Base-by-base conservation (phyloP, 257 asterid species). In the Scutellaria minor region DNA sequence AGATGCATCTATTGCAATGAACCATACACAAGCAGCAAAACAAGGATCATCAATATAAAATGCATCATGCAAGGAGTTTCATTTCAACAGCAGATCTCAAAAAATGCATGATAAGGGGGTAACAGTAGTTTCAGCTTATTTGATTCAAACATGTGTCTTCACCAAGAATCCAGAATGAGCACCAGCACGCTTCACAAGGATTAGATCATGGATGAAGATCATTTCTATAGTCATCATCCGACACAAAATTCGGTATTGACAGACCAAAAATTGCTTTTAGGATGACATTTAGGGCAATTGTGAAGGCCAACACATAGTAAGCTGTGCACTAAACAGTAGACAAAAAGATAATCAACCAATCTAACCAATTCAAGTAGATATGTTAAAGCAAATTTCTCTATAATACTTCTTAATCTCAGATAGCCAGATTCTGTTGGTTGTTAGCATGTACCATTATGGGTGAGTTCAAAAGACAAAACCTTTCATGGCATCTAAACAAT, bases 151-250 rank as follows among this genome's bases (percentile, higher is more conserved):
- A 57, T 52, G 58, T 70, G 65, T 60, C 58, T 51, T 27, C 79
- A 54, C 69, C 61, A 69, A 2, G 50, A 37, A 58, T 7, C 59
- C 71, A 39, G 5, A 70, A 70, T 68, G 75, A 73, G 54, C 37
- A 64, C 13, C 14, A 44, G 50, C 9, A 31, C 22, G 53, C 47
- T 67, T 56, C 82, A 84, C 11, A 47, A 69, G 48, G 53, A 72
- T 73, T 11, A 76, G 20, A 45, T n/a, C n/a, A 55, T 55, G 67
- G 61, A 57, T 46, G 69, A 64, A 13, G 68, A 48, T 18, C 37
- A 39, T 81, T 40, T 42, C 0, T 70, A 14, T 77, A 53, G 83
- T 77, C 80, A 70, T 44, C 73, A 45, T 77, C 73, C 77, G 70
- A 71, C 77, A 71, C 81, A 77, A 40, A 61, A 64, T 57, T 47